Evolutionary conservation across 1,139 yeast genomes (phyloP).

Genomic region (Blastobotrys serpentis): DNA sequence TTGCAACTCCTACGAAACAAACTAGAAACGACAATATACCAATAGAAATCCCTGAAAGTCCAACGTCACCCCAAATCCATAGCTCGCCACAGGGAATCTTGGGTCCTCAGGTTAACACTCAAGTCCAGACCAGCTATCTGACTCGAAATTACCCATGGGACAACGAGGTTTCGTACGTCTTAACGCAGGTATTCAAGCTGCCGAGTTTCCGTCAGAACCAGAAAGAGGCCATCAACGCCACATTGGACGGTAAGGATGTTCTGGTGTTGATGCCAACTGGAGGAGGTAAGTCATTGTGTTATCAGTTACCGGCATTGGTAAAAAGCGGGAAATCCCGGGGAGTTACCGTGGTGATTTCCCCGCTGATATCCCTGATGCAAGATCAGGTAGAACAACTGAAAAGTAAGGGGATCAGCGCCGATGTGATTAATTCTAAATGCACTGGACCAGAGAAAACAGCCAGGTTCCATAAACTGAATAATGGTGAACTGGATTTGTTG

Average conservation of each 20-base stretch:
- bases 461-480: slow-evolving; percentile 59
- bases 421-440: slow-evolving; percentile 78
- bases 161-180: slow-evolving; percentile 58
- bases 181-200: slow-evolving; percentile 62
- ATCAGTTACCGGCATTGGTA: slow-evolving; percentile 89
- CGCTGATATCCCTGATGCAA: slow-evolving; percentile 93
- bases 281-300: slow-evolving; percentile 96
- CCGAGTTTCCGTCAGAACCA: slow-evolving; percentile 78
- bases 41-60: slow-evolving; percentile 8
- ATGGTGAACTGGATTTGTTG: slow-evolving; percentile 67
- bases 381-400: slow-evolving; percentile 88
- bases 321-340: slow-evolving; percentile 73
- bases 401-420: slow-evolving; percentile 67
- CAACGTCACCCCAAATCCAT: slow-evolving; percentile 1
- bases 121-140: not conserved
- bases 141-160: slow-evolving; percentile 52
- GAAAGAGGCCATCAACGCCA: slow-evolving; percentile 78
- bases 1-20: slow-evolving; percentile 5
- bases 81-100: slow-evolving; percentile 12
- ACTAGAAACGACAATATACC: not conserved
- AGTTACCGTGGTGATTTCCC: slow-evolving; percentile 89
- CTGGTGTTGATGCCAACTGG: slow-evolving; percentile 99
- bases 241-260: slow-evolving; percentile 78
- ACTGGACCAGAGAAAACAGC: slow-evolving; percentile 58
- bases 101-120: slow-evolving; percentile 9